Conservation (phyloP, 1,139 yeast species). For the Diutina neorugosa region DNA sequence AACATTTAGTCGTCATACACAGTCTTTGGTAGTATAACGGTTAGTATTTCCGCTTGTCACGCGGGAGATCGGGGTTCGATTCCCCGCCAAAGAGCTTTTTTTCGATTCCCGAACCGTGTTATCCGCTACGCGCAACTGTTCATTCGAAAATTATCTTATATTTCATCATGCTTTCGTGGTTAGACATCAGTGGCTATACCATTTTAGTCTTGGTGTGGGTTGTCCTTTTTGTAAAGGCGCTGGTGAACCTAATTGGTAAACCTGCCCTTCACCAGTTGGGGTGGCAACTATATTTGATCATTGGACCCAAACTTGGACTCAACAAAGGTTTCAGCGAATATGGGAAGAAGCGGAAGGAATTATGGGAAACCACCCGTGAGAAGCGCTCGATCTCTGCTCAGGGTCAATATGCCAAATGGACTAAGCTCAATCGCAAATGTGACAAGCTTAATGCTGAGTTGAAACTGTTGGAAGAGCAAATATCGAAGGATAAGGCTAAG, state of each 20-base stretch:
- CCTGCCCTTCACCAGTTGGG: conserved; percentile 18
- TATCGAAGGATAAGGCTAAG: conserved; percentile 24
- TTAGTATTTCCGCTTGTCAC: not conserved
- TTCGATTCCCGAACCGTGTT: not conserved
- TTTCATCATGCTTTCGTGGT: not conserved
- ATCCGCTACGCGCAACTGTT: not conserved
- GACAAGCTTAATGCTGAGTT: conserved; percentile 49
- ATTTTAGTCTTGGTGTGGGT: conserved; percentile 14
- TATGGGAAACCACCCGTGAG: conserved; percentile 35
- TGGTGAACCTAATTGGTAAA: conserved; percentile 24
- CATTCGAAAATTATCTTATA: not conserved
- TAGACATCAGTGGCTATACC: conserved; percentile 5
- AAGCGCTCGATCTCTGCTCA: conserved; percentile 68
- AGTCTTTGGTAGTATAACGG: not conserved
- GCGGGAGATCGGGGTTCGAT: not conserved
- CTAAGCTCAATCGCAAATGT: conserved; percentile 67
- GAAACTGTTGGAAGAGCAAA: conserved; percentile 24
- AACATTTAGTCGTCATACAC: no score
- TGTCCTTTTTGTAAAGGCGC: conserved; percentile 21
- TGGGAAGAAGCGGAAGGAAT: conserved; percentile 29
- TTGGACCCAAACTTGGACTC: conserved; percentile 22
- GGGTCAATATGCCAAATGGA: conserved; percentile 94
- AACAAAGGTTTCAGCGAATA: conserved; percentile 20
- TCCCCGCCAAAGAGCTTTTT: not conserved
- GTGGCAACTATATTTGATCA: conserved; percentile 29